These are phyloP conservation scores for Bothriochloa decipiens DNA, from an alignment of 176 grass and related monocot species.

Conservation along the genomic window DNA sequence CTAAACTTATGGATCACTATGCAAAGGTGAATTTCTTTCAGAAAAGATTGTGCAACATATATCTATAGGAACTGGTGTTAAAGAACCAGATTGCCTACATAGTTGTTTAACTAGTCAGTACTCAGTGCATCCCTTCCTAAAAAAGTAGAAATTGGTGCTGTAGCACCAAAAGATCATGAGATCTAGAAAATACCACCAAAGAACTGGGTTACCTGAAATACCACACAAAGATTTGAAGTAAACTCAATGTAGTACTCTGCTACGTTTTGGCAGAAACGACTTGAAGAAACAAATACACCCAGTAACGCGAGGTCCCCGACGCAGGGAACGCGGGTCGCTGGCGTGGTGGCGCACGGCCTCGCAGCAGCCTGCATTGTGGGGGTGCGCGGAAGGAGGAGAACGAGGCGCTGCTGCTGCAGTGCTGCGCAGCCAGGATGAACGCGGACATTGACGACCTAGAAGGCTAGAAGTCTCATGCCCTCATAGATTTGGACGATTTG, in stretches of 20 bases:
- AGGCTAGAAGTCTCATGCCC: neutral
- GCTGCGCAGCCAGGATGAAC: neutral
- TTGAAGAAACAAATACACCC: neutral
- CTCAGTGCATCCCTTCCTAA: neutral
- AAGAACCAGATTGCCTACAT: neutral
- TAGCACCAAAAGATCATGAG: neutral
- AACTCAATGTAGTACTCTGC: neutral
- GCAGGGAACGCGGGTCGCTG: neutral
- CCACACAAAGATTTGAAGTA: neutral
- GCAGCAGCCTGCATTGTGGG: neutral
- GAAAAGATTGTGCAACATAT: neutral
- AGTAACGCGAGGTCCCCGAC: neutral
- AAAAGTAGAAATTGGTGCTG: neutral
- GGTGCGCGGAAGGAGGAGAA: neutral
- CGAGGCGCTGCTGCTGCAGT: neutral
- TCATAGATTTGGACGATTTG: neutral
- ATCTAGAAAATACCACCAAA: neutral
- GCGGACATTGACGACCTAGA: neutral
- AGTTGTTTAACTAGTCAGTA: neutral
- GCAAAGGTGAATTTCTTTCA: neutral
- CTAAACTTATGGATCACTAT: neutral
- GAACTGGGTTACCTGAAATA: neutral
- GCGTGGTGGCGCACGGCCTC: neutral
- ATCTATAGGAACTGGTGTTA: neutral
- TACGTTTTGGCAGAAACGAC: neutral